Evolutionary conservation across 2,329 filamentous ascomycete genomes (phyloP).

Genomic region (Aspergillus floridensis): DNA sequence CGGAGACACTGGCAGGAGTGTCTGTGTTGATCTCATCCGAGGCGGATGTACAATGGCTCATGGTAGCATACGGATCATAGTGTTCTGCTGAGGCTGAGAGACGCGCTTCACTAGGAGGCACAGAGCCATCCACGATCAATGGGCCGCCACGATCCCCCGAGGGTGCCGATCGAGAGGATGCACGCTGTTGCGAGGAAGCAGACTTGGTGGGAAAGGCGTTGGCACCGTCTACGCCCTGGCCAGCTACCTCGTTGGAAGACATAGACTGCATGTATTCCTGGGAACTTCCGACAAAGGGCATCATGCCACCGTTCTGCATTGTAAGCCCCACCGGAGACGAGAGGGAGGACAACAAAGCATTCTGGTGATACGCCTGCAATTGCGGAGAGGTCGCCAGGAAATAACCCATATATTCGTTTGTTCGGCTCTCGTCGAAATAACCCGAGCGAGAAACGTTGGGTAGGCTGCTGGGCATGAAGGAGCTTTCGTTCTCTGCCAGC

Average conservation of each 20-base stretch:
- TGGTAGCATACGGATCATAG: slow-evolving; percentile 36
- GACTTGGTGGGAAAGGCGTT: slow-evolving; percentile 21
- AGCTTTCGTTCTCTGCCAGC: slow-evolving; percentile 34
- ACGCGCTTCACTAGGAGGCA: slow-evolving; percentile 39
- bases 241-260: slow-evolving; percentile 24
- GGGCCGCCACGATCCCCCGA: slow-evolving; percentile 37
- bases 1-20: slow-evolving; percentile 38
- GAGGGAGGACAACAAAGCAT: slow-evolving; percentile 37
- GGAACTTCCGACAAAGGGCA: slow-evolving; percentile 32
- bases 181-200: slow-evolving; percentile 22
- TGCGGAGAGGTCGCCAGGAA: slow-evolving; percentile 47
- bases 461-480: slow-evolving; percentile 31
- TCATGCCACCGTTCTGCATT: slow-evolving; percentile 38
- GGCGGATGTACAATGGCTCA: slow-evolving; percentile 42
- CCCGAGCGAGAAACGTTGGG: slow-evolving; percentile 33
- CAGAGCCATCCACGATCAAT: slow-evolving; percentile 49
- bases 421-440: slow-evolving; percentile 38
- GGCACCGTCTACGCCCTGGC: slow-evolving; percentile 24
- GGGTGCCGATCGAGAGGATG: slow-evolving; percentile 28
- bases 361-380: slow-evolving; percentile 41
- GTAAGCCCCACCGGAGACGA: slow-evolving; percentile 39
- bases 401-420: slow-evolving; percentile 47
- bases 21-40: slow-evolving; percentile 40
- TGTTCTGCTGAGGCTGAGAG: slow-evolving; percentile 33
- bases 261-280: slow-evolving; percentile 34